Evolutionary conservation across 176 grass and related monocot species (phyloP).

Genomic region (Eremochloa ophiuroides): DNA sequence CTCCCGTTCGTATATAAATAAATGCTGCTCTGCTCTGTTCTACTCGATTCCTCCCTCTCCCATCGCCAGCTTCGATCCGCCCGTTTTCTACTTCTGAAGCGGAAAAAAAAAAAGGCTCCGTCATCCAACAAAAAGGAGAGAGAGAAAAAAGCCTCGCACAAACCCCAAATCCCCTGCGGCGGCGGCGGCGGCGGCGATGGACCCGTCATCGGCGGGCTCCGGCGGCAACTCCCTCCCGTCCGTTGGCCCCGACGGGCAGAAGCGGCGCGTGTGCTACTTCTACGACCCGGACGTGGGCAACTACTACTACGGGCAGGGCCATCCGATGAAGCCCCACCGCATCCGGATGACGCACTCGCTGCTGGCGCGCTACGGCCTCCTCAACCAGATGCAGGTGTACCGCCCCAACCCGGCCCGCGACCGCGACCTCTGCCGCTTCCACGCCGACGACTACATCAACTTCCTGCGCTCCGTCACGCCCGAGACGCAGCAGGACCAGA

Average conservation of each 20-base stretch:
- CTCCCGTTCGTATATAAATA: too few species aligned
- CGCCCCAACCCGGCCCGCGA: constrained; percentile 41
- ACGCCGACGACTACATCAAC: constrained; percentile 54
- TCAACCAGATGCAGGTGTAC: constrained; percentile 68
- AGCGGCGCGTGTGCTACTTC: constrained; percentile 96
- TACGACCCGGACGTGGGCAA: constrained; percentile 96
- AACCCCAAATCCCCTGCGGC: background rate
- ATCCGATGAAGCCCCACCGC: constrained; percentile 94
- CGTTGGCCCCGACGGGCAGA: constrained; percentile 52
- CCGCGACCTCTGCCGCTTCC: too few species aligned
- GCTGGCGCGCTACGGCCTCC: constrained; percentile 65
- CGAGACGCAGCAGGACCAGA: constrained; percentile 76
- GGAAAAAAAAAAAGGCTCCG: background rate
- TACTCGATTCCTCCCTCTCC: too few species aligned
- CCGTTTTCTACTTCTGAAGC: background rate
- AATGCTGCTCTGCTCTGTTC: too few species aligned
- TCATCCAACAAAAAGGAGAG: background rate
- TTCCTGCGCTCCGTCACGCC: constrained; percentile 78
- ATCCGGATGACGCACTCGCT: constrained; percentile 93
- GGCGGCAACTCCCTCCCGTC: constrained; percentile 77
- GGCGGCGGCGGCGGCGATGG: constrained; percentile 19
- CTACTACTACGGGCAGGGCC: constrained; percentile 97
- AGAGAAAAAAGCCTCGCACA: background rate
- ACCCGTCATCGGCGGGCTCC: constrained; percentile 27
- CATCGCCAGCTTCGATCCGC: background rate